Evolutionary conservation across 169 alveolate species (phyloP).

Genomic region (Pseudocohnilembus persalinus): DNA sequence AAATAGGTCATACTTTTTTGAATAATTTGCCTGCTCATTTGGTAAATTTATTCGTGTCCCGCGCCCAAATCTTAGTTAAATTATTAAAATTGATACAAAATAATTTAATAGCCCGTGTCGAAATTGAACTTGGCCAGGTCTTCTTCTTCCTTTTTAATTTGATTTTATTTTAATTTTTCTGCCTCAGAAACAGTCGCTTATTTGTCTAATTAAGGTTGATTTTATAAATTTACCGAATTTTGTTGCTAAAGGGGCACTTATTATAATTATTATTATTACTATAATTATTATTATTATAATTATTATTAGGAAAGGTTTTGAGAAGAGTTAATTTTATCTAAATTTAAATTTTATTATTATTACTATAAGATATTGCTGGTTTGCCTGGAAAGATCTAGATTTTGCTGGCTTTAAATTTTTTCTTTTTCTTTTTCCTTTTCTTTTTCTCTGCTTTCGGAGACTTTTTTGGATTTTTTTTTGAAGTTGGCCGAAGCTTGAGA

Average conservation of each 20-base stretch:
- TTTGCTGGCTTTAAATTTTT: no score
- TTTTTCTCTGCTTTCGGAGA: no score
- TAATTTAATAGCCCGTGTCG: background rate
- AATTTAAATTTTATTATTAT: no score
- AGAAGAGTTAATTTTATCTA: no score
- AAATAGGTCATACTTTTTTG: background rate
- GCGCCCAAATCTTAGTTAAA: background rate
- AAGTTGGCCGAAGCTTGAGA: background rate
- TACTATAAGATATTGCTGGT: no score
- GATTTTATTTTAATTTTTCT: background rate
- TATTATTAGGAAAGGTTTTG: no score
- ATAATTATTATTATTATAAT: no score
- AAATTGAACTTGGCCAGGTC: background rate
- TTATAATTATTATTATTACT: background rate
- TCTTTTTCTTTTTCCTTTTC: no score
- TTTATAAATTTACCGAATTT: no score
- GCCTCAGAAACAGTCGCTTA: no score
- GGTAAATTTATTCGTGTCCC: background rate
- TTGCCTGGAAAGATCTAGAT: no score
- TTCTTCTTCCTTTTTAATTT: background rate
- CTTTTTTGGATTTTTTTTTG: background rate
- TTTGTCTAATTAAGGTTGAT: no score
- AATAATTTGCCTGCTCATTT: background rate
- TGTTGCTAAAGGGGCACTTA: background rate
- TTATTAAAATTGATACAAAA: background rate